phyloP scores from a whole-genome alignment of 1,139 yeast species.

The Suzukiozyma palmioleophila region DNA sequence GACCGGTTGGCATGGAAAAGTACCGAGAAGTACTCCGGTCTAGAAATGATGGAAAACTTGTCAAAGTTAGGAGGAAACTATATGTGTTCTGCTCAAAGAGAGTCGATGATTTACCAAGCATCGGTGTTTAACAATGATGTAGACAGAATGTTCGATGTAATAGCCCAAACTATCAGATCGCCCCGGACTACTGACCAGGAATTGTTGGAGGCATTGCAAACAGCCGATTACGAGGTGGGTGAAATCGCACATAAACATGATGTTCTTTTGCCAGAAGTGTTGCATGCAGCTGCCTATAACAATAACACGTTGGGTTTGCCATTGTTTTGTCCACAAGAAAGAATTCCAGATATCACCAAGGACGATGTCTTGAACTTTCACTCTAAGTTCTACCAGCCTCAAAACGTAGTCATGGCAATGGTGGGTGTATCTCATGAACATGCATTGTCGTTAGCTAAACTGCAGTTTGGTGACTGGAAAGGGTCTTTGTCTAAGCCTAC shows the following conservation, averaged over 20 bases:
- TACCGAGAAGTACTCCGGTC: slow-evolving; percentile 57
- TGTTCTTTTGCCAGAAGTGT: slow-evolving; percentile 76
- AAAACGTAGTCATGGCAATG: slow-evolving; percentile 80
- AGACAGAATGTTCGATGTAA: slow-evolving; percentile 72
- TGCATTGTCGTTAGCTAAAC: slow-evolving; percentile 62
- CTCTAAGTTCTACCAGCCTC: slow-evolving; percentile 68
- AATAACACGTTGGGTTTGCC: slow-evolving; percentile 82
- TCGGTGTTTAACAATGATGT: slow-evolving; percentile 86
- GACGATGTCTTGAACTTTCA: slow-evolving; percentile 60
- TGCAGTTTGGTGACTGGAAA: slow-evolving; percentile 62
- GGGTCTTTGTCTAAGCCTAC: slow-evolving; percentile 22
- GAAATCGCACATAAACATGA: slow-evolving; percentile 88
- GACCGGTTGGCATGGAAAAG: slow-evolving; percentile 89
- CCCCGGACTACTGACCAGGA: slow-evolving; percentile 72
- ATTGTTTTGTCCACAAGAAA: slow-evolving; percentile 71
- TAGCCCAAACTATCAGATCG: slow-evolving; percentile 73
- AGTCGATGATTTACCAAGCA: slow-evolving; percentile 89
- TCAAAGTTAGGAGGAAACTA: slow-evolving; percentile 89
- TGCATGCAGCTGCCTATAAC: slow-evolving; percentile 77
- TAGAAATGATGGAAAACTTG: slow-evolving; percentile 70
- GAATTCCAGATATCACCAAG: slow-evolving; percentile 52
- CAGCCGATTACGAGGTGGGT: slow-evolving; percentile 77
- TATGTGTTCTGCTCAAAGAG: slow-evolving; percentile 91
- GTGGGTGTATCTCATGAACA: slow-evolving; percentile 74
- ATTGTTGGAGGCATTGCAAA: slow-evolving; percentile 63